Evolutionary conservation across 2,329 filamentous ascomycete species (phyloP).

Genomic region (Stagonosporopsis chrysanthemi): DNA sequence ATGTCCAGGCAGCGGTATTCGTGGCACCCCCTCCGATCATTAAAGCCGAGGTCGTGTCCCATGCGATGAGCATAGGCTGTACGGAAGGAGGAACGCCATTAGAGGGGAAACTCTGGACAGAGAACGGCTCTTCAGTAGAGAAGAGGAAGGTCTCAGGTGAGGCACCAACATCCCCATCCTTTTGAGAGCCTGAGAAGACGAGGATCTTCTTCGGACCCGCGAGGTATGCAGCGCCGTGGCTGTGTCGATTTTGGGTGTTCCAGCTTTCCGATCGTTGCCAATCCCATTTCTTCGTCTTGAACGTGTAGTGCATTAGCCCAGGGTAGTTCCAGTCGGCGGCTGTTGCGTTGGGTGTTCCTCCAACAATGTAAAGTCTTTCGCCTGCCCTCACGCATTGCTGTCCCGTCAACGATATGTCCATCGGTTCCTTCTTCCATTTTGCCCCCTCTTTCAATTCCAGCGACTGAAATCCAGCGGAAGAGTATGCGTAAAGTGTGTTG

Average conservation of each 20-base stretch:
- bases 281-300: slow-evolving; percentile 65
- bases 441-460: slow-evolving; percentile 72
- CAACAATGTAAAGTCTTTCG: slow-evolving; percentile 79
- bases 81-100: slow-evolving; percentile 65
- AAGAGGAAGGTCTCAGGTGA: slow-evolving; percentile 82
- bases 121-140: slow-evolving; percentile 69
- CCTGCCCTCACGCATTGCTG: slow-evolving; percentile 78
- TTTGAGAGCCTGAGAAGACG: slow-evolving; percentile 78
- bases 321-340: slow-evolving; percentile 62
- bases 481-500: slow-evolving; percentile 85
- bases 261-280: slow-evolving; percentile 58
- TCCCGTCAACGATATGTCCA: slow-evolving; percentile 75
- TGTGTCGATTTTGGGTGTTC: slow-evolving; percentile 71
- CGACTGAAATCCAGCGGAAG: slow-evolving; percentile 76
- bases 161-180: slow-evolving; percentile 60
- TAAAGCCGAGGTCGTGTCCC: slow-evolving; percentile 73
- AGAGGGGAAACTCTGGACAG: slow-evolving; percentile 60
- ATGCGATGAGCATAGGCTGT: slow-evolving; percentile 76
- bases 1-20: slow-evolving; percentile 76
- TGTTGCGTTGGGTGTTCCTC: slow-evolving; percentile 62
- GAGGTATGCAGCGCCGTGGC: slow-evolving; percentile 80
- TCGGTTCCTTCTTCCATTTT: slow-evolving; percentile 71
- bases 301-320: slow-evolving; percentile 76
- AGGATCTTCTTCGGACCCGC: slow-evolving; percentile 74
- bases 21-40: slow-evolving; percentile 75